Evolutionary conservation across 306 rosid species (phyloP), one percentile per base, ranked within the genome.

Genomic region (Cucurbita argyrosperma): DNA sequence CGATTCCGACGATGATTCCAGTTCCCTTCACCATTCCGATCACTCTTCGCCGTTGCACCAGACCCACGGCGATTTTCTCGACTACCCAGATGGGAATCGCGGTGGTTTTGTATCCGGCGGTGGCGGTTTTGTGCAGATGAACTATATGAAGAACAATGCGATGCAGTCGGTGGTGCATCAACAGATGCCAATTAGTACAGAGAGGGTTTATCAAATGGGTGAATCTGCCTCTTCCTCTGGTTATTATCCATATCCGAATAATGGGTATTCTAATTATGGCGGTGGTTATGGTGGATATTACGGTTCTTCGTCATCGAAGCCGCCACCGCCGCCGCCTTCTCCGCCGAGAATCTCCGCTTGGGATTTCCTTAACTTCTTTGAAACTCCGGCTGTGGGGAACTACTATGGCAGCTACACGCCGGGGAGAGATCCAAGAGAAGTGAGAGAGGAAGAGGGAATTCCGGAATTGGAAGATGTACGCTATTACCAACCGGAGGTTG

Each of bases 381-480:
- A 87, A 35, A 53, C 16, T 7, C 78, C 82, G 1, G 85, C 87
- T 35, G 37, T 43, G 52, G 8, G 5, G 0, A 83, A 78, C 68
- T 85, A 74, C 79, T 84, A 88, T 67, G 26, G 83, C 47, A 84
- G 81, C 4, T 84, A 83, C 80, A 84, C 96, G 0, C 96, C 97
- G 38, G 81, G 92, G 79, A 80, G 90, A 74, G 85, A 95, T 69
- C 92, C 88, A 3, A 89, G 76, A 79, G 96, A 88, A 26, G 84
- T 95, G 40, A 81, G 97, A 42, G 92, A 81, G 57, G 99, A 84
- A 15, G 99, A 95, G 79, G 99, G 99, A 13, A 95, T 95, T 72
- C 99, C 99, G 1, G 99, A 88, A 52, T 85, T 95, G 87, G 99
- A 95, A 76, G 96, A 95, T 9, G 99, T 83, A 77, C 88, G 81